Base-by-base conservation (phyloP, 257 asterid species). In the Nicotiana benthamiana region DNA sequence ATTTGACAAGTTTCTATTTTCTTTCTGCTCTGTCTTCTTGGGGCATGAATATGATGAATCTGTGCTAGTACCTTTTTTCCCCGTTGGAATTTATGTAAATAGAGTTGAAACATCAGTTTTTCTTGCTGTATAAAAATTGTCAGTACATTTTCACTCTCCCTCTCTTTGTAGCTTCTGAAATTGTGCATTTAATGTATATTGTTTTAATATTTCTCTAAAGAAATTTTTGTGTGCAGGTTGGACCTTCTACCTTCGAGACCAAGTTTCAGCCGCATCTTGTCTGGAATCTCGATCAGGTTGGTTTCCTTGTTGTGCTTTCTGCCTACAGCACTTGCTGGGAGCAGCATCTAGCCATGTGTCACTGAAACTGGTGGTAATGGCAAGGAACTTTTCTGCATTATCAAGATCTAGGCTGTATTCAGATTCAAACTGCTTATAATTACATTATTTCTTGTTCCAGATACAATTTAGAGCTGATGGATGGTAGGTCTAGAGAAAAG, bases 241-340 rank as follows among this genome's bases (percentile, higher is more conserved):
- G 95, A 77, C 98, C 97, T 75, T 62, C 89, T 85, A 89, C 94
- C 61, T 96, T 90, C 81, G 84, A 89, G 65, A 94, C 97, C 85
- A 89, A 82, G 68, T 93, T 94, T 84, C 98, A 83, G 91, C 90
- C 92, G 24, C 91, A 90, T 87, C 97, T 96, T 62, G 85, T 96
- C 74, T 92, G 99, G 98, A 87, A 92, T 82, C 93, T 94, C 36
- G 97, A 92, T 80, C 95, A 96, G 97, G 98, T 96, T 79, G 56
- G 85, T 68, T 74, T 46, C 40, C 40, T 46, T 72, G 22, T 12
- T 80, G 76, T 72, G 43, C 61, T 26, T 48, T 72, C 59, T 46
- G 16, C 61, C 16, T 48, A 72, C 8, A 46, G 6, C 78, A 46
- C 40, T 46, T 46, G 78, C 22, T 68, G 77, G 57, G 36, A 34